phyloP scores from a whole-genome alignment of 2,329 filamentous ascomycete species.

The Paraconiothyrium sp. region DNA sequence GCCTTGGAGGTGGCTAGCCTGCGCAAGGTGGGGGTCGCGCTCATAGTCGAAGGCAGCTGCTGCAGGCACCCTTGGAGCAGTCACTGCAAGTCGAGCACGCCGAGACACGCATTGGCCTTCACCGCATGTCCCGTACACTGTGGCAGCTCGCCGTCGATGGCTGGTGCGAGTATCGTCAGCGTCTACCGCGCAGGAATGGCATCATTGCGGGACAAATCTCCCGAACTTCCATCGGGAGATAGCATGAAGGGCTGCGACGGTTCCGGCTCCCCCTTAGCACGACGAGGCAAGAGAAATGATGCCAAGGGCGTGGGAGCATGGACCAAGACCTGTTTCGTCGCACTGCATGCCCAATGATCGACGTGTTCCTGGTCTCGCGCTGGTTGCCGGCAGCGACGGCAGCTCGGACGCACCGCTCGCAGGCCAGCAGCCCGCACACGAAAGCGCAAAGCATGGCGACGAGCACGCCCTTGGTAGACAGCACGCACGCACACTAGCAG shows the following conservation, averaged over 20 bases:
- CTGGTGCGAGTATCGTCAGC: background rate
- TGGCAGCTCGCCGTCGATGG: background rate
- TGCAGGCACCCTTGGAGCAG: conserved; percentile 18
- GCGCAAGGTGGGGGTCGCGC: conserved; percentile 14
- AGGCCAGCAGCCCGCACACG: conserved; percentile 18
- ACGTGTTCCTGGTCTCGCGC: conserved; percentile 19
- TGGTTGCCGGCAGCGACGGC: conserved; percentile 9
- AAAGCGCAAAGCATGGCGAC: background rate
- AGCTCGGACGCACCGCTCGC: conserved; percentile 7
- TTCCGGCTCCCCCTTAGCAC: conserved; percentile 12
- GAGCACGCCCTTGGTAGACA: background rate
- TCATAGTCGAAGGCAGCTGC: background rate
- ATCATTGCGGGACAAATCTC: conserved; percentile 13
- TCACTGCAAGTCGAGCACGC: conserved; percentile 23
- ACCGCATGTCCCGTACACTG: background rate
- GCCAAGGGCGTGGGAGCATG: conserved; percentile 9
- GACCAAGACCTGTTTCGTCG: conserved; percentile 25
- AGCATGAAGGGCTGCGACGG: conserved; percentile 24
- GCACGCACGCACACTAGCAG: background rate
- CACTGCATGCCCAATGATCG: conserved; percentile 24
- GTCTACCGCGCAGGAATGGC: background rate
- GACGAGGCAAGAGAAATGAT: conserved; percentile 17
- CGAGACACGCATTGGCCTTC: conserved; percentile 24
- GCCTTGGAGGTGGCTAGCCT: conserved; percentile 14
- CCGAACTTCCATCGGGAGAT: conserved; percentile 20